Evolutionary conservation across 2,329 filamentous ascomycete genomes (phyloP), one percentile per base, ranked within the genome.

Genomic region (Berkeleyomyces rouxiae): DNA sequence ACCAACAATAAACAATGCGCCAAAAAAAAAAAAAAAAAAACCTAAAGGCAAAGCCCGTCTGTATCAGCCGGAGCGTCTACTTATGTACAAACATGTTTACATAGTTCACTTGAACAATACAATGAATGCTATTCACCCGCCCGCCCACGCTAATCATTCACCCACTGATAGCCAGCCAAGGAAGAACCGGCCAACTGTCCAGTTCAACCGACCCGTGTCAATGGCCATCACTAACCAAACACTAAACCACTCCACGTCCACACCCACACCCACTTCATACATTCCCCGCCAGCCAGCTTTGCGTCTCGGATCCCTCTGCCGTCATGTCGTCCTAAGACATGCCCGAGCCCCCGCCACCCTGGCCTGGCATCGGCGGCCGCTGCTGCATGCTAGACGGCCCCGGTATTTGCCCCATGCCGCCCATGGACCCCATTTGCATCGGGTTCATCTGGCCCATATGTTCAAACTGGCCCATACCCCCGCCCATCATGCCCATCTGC

Each of bases 301-400:
- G 47, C 23, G 39, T 13, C 59, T 55, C 37, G 39, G 37, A 47
- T 23, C 53, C 59, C 59, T 61, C 59, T 11, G 23, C 59, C 10
- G 62, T 36, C 51, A 64, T 64, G 49, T 62, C 63, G n/a, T 64
- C 53, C 63, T 64, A 64, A 11, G 63, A 61, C 63, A 64, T 61
- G 13, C 63, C 63, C 9, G 59, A 59, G 60, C 43, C 44, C 46
- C 58, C 58, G 13, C 63, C 63, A 39, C 59, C 63, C 47, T 62
- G 63, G 10, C 63, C 59, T 31, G 63, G 51, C 63, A 64, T 64
- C 23, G 59, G 63, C 33, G 63, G 63, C 37, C 59, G 59, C 46
- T 64, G 63, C 51, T 61, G 59, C 53, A 64, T 64, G 36, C 59
- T 55, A 7, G 33, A 13, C 2, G 40, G 53, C 1, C 63, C 59